phyloP scores from a whole-genome alignment of 139 green algal species.

The Chara braunii region DNA sequence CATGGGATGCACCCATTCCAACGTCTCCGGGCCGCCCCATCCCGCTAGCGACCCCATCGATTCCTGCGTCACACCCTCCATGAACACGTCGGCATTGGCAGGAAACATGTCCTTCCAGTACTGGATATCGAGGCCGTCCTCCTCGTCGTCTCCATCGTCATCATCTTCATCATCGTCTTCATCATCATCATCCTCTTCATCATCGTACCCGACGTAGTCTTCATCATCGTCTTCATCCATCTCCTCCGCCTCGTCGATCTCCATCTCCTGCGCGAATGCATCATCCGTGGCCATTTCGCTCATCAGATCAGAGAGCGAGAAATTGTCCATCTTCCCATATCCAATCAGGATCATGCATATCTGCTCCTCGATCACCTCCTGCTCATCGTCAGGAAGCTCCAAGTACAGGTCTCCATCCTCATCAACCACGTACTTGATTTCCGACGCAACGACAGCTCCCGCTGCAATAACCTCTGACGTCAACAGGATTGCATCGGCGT shows the following conservation, averaged over 20 bases:
- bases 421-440: constrained; percentile 20
- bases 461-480: constrained; percentile 5
- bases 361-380: constrained; percentile 19
- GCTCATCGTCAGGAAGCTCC: constrained; percentile 26
- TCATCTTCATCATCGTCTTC: not conserved
- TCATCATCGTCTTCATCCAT: not conserved
- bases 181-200: constrained; percentile 11
- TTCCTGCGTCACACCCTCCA: constrained; percentile 17
- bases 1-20: constrained; percentile 31
- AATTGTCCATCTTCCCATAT: constrained; percentile 33
- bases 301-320: constrained; percentile 23
- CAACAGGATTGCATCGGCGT: constrained; percentile 22
- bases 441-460: constrained; percentile 7
- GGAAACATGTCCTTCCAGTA: constrained; percentile 5
- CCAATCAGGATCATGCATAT: constrained; percentile 27
- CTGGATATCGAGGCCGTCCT: constrained; percentile 4
- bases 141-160: constrained; percentile 5
- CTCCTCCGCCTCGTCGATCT: not conserved
- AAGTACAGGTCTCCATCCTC: constrained; percentile 29
- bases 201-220: constrained; percentile 17
- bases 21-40: constrained; percentile 26
- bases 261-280: constrained; percentile 14
- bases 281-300: no score
- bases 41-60: constrained; percentile 30
- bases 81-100: not conserved